Conservation (phyloP, 371 early-diverging fungal species). For the Thermomucor indicae-seudaticae region DNA sequence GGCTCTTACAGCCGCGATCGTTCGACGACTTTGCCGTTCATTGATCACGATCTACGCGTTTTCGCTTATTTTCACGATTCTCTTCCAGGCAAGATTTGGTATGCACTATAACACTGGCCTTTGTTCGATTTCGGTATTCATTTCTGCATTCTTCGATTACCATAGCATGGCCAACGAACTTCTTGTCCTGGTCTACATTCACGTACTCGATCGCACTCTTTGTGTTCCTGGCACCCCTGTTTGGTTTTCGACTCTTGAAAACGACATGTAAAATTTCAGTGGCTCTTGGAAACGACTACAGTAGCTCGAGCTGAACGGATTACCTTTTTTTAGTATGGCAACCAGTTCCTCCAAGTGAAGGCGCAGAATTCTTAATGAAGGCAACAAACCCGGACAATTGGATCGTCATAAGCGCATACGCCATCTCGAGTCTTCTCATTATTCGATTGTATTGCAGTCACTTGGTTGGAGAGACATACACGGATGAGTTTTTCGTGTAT, state of each 20-base stretch:
- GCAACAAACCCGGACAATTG: background rate
- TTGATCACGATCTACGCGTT: constrained; percentile 2
- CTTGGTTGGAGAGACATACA: constrained; percentile 5
- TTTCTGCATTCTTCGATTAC: background rate
- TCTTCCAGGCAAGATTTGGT: constrained; percentile 6
- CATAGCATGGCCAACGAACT: constrained; percentile 2
- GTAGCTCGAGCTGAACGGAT: background rate
- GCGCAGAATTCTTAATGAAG: constrained; percentile 2
- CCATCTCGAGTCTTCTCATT: background rate
- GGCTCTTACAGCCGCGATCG: background rate
- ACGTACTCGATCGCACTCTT: background rate
- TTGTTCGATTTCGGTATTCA: background rate
- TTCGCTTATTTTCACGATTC: constrained; percentile 5
- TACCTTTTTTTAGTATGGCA: constrained; percentile 4
- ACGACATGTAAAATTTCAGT: background rate
- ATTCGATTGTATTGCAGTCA: constrained; percentile 4
- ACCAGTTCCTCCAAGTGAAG: constrained; percentile 6
- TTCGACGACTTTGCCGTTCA: constrained; percentile 1
- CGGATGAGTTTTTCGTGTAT: constrained; percentile 1
- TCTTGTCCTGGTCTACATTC: background rate
- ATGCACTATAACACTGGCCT: background rate
- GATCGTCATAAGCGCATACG: background rate
- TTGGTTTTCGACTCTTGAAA: background rate
- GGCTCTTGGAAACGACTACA: background rate
- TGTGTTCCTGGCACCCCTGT: background rate